A percentile compares a stretch with the other conserved stretches of the same genome.
These are phyloP conservation scores for Lachancea thermotolerans DNA, from an alignment of 805 yeast species.

Conservation along the genomic window DNA sequence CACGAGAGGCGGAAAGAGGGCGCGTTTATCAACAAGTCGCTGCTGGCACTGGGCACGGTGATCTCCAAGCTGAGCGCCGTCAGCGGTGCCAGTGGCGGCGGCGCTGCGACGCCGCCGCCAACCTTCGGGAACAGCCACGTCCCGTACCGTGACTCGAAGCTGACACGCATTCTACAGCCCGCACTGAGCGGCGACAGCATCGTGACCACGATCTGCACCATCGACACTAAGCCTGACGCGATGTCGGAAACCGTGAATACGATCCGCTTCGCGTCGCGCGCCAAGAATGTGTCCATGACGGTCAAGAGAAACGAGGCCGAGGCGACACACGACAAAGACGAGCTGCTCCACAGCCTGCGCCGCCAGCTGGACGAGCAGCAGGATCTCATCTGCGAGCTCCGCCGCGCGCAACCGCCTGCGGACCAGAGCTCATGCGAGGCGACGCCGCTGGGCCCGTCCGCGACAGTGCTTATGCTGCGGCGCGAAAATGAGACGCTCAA, in stretches of 20 bases:
- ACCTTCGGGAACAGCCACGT: constrained; percentile 49
- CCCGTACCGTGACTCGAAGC: constrained; percentile 89
- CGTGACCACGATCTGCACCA: constrained; percentile 81
- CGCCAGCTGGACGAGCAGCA: constrained; percentile 57
- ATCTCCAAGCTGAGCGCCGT: constrained; percentile 62
- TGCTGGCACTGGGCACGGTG: constrained; percentile 87
- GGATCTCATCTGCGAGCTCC: constrained; percentile 41
- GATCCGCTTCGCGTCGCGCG: constrained; percentile 85
- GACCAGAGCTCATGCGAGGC: background rate
- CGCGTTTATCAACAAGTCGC: constrained; percentile 82
- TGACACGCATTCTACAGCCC: constrained; percentile 85
- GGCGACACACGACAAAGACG: constrained; percentile 36
- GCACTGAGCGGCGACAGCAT: constrained; percentile 83
- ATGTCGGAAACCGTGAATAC: constrained; percentile 82
- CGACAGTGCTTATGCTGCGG: background rate
- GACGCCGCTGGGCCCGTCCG: background rate
- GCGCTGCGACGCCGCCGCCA: background rate
- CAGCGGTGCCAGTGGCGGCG: constrained; percentile 11
- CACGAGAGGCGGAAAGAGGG: constrained; percentile 89
- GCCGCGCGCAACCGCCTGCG: constrained; percentile 8
- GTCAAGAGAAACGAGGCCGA: constrained; percentile 47
- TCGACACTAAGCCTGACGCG: constrained; percentile 55
- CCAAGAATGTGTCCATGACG: constrained; percentile 71
- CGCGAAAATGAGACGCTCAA: constrained; percentile 54
- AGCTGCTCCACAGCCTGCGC: constrained; percentile 48